Conservation (phyloP, 2,329 filamentous ascomycete genomes). For the Gnomoniopsis sp. region DNA sequence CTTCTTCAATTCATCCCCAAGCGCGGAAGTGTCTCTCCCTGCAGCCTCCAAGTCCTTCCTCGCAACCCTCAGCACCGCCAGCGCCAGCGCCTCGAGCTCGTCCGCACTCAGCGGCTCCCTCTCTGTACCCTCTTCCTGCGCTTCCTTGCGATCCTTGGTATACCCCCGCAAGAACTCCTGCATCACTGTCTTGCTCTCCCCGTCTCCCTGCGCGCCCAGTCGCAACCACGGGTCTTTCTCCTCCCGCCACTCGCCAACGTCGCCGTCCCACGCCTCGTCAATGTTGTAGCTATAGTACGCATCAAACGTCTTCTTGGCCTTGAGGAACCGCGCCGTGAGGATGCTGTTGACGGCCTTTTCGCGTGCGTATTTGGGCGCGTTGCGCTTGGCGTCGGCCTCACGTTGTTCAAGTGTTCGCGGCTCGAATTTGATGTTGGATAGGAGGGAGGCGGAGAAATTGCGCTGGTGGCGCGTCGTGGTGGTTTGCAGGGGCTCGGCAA, state of each 20-base stretch:
- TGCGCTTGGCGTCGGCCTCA: slow-evolving; percentile 16
- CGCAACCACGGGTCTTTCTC: slow-evolving; percentile 19
- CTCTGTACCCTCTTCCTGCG: slow-evolving; percentile 3
- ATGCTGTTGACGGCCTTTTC: slow-evolving; percentile 19
- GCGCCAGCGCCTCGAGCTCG: slow-evolving; percentile 16
- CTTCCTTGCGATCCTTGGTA: slow-evolving; percentile 10
- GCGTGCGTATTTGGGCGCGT: slow-evolving; percentile 20
- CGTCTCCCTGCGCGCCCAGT: slow-evolving; percentile 5
- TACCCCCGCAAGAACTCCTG: slow-evolving; percentile 17
- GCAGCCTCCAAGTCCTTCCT: slow-evolving; percentile 19
- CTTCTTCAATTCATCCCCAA: slow-evolving; percentile 14
- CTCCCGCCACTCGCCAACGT: slow-evolving; percentile 9
- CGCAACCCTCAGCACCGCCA: slow-evolving; percentile 16
- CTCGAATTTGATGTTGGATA: slow-evolving; percentile 16
- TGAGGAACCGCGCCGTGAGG: slow-evolving; percentile 20
- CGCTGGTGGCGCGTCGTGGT: slow-evolving; percentile 6
- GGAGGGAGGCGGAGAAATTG: slow-evolving; percentile 5
- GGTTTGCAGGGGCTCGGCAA: slow-evolving; percentile 9
- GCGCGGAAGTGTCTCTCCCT: slow-evolving; percentile 11
- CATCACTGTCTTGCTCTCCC: slow-evolving; percentile 11
- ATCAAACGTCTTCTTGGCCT: slow-evolving; percentile 20
- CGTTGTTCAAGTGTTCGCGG: slow-evolving; percentile 19
- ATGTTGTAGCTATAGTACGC: slow-evolving; percentile 18
- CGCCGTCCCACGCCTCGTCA: slow-evolving; percentile 14
- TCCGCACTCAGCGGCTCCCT: slow-evolving; percentile 12